Conservation (phyloP, 352 stramenopile genomes). For the Globisporangium spiculum region DNA sequence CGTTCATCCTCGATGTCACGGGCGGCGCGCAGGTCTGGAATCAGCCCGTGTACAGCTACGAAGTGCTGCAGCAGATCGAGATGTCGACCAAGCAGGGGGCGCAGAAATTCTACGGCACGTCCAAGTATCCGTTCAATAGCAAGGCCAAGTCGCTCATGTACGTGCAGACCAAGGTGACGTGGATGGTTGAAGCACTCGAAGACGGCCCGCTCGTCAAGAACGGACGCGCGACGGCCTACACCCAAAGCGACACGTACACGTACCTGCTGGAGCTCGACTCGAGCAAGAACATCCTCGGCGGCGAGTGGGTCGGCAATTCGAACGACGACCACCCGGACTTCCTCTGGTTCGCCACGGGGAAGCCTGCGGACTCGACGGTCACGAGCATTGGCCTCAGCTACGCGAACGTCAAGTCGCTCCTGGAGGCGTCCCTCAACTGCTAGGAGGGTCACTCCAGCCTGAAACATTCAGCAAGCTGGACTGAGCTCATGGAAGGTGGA, state of each 20-base stretch:
- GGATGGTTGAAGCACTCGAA: conserved; percentile 27
- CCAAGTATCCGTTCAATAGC: conserved; percentile 52
- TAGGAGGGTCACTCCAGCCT: conserved; percentile 12
- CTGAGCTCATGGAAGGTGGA: background rate
- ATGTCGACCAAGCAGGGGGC: conserved; percentile 30
- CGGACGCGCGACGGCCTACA: conserved; percentile 11
- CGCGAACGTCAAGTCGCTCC: conserved; percentile 12
- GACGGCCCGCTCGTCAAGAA: conserved; percentile 16
- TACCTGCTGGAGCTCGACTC: conserved; percentile 22
- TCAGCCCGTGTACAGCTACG: conserved; percentile 50
- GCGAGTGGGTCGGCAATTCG: conserved; percentile 21
- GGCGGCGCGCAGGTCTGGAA: conserved; percentile 47
- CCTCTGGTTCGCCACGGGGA: conserved; percentile 12
- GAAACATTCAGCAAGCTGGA: background rate
- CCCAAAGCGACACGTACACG: conserved; percentile 8
- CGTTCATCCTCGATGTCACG: conserved; percentile 21
- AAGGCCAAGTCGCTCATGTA: conserved; percentile 41
- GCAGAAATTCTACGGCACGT: conserved; percentile 36
- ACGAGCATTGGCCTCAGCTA: conserved; percentile 15
- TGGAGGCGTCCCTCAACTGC: conserved; percentile 3
- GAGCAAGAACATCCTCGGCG: conserved; percentile 17
- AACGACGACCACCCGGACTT: conserved; percentile 16
- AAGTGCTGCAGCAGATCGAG: conserved; percentile 27
- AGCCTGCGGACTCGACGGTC: conserved; percentile 12
- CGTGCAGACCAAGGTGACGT: conserved; percentile 39